Evolutionary conservation across 805 yeast genomes (phyloP).

Genomic region (Lipomyces sp.): DNA sequence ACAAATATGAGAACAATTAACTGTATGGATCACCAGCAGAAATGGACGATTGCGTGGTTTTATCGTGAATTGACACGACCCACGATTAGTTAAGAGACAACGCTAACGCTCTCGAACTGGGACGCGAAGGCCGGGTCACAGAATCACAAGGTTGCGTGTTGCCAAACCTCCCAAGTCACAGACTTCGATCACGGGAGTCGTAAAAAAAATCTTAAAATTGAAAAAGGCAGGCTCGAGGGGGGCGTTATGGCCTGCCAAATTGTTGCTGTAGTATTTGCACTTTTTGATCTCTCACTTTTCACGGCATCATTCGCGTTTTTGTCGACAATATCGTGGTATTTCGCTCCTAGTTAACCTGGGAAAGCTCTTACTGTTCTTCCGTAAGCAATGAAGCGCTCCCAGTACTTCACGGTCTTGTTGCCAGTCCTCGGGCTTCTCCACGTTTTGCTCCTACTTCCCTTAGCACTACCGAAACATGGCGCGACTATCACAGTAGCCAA

Average conservation of each 20-base stretch:
- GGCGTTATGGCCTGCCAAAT: constrained; percentile 10
- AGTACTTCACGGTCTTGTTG: constrained; percentile 28
- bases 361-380: not conserved
- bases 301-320: no score
- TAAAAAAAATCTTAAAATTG: constrained; percentile 10
- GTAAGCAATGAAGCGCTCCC: constrained; percentile 28
- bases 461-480: constrained; percentile 30
- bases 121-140: constrained; percentile 7
- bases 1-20: no score
- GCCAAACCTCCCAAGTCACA: constrained; percentile 16
- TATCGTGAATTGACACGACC: no score
- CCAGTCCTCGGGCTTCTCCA: constrained; percentile 31
- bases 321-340: not conserved
- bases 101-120: no score
- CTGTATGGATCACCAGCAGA: no score
- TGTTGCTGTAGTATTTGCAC: not conserved
- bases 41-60: no score
- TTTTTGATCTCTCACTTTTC: not conserved
- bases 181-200: not conserved
- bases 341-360: not conserved
- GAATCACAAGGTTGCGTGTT: not conserved
- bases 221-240: not conserved
- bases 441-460: constrained; percentile 21
- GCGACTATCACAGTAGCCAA: constrained; percentile 15
- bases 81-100: no score